Evolutionary conservation across 1,139 yeast genomes (phyloP).

Genomic region (Suhomyces ambrosiae): DNA sequence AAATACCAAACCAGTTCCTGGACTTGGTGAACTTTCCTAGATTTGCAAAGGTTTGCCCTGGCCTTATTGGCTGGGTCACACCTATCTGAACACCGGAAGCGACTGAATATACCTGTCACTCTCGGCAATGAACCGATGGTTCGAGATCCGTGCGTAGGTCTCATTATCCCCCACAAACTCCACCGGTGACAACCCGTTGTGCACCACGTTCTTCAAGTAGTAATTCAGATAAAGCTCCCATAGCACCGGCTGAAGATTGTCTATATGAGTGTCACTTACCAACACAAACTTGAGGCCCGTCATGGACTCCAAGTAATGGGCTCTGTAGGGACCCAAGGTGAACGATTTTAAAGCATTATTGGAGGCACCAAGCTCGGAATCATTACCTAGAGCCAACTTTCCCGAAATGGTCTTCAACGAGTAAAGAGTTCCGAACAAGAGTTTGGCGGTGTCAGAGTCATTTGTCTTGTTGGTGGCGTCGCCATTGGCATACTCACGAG

Average conservation of each 20-base stretch:
- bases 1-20: too few species aligned
- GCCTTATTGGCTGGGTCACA: too few species aligned
- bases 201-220: slow-evolving; percentile 68
- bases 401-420: slow-evolving; percentile 76
- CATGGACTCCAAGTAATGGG: slow-evolving; percentile 80
- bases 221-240: slow-evolving; percentile 68
- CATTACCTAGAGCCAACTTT: slow-evolving; percentile 46
- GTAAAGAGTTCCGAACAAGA: slow-evolving; percentile 84
- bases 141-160: slow-evolving; percentile 36
- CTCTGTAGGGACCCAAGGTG: slow-evolving; percentile 70
- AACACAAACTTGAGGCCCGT: slow-evolving; percentile 76
- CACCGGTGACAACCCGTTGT: slow-evolving; percentile 59
- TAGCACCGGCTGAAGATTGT: slow-evolving; percentile 60
- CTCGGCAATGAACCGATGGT: slow-evolving; percentile 45
- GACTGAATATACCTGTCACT: slow-evolving; percentile 44
- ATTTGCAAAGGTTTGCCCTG: too few species aligned
- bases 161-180: slow-evolving; percentile 42
- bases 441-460: slow-evolving; percentile 68
- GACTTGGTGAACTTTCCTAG: too few species aligned
- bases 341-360: slow-evolving; percentile 63
- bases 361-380: slow-evolving; percentile 30
- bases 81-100: slow-evolving; percentile 14
- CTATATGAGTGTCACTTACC: slow-evolving; percentile 67
- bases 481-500: slow-evolving; percentile 56
- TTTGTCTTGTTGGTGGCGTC: slow-evolving; percentile 51